These are phyloP conservation scores for Cladosporium sphaerospermum DNA, from an alignment of 2,329 filamentous ascomycete species.

Conservation along the genomic window DNA sequence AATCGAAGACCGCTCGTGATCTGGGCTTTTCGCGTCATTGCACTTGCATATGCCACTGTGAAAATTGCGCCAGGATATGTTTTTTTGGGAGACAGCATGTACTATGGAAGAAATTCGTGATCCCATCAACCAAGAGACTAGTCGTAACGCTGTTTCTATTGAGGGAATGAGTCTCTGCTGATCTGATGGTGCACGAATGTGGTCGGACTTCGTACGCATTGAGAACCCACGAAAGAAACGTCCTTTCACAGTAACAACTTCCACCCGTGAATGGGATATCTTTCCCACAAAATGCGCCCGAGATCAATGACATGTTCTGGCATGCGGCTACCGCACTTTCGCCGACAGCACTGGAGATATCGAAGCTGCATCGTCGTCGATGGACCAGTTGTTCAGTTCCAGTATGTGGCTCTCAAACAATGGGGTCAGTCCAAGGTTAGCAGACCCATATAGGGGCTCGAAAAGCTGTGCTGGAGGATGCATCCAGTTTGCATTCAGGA, in stretches of 20 bases:
- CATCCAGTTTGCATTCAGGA: not conserved
- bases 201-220: not conserved
- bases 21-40: not conserved
- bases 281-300: not conserved
- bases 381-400: not conserved
- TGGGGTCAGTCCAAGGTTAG: not conserved
- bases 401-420: not conserved
- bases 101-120: too few species aligned
- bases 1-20: not conserved
- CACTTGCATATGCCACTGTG: not conserved
- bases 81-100: not conserved
- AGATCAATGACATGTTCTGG: not conserved
- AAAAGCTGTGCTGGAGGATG: not conserved
- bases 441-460: not conserved
- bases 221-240: not conserved
- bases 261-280: too few species aligned
- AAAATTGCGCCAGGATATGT: not conserved
- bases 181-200: not conserved
- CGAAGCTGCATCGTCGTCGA: not conserved
- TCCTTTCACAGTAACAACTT: too few species aligned
- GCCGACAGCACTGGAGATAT: not conserved
- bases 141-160: not conserved
- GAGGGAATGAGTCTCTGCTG: not conserved
- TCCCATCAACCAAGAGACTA: not conserved
- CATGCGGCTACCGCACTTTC: not conserved